A percentile compares a stretch with the other conserved stretches of the same genome.
Conservation (phyloP, 257 asterid genomes). For the Scutellaria minor region DNA sequence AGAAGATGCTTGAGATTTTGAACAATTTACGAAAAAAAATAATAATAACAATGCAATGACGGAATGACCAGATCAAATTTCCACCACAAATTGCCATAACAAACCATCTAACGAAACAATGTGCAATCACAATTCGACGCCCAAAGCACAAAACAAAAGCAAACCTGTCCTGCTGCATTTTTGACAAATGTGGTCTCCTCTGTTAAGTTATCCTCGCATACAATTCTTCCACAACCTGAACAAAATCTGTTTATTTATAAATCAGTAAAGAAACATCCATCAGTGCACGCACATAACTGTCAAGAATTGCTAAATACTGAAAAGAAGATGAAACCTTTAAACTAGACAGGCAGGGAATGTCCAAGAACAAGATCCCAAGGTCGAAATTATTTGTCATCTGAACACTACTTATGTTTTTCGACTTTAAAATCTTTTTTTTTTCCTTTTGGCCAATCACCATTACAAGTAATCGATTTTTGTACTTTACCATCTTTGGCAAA, state of each 20-base stretch:
- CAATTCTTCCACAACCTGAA: conserved; percentile 63
- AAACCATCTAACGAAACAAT: neutral
- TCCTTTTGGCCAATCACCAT: no score
- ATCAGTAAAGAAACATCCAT: conserved; percentile 16
- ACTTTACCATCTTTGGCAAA: no score
- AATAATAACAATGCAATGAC: neutral
- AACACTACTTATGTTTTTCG: no score
- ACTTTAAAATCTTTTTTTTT: no score
- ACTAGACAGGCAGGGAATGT: neutral
- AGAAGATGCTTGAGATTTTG: neutral
- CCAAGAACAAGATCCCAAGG: no score
- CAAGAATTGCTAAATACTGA: neutral
- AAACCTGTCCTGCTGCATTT: conserved; percentile 69
- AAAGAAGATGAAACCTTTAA: neutral
- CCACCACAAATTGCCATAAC: neutral
- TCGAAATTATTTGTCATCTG: no score
- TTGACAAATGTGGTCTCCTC: conserved; percentile 62
- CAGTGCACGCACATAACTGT: neutral
- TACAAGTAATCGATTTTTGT: no score
- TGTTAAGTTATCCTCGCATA: conserved; percentile 58
- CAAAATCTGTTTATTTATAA: conserved; percentile 56
- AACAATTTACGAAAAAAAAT: neutral
- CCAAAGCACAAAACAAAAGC: conserved; percentile 17
- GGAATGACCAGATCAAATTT: conserved; percentile 11
- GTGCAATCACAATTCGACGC: neutral